Conservation (phyloP, 2,329 filamentous ascomycete species). For the Arachnomyces sp. region DNA sequence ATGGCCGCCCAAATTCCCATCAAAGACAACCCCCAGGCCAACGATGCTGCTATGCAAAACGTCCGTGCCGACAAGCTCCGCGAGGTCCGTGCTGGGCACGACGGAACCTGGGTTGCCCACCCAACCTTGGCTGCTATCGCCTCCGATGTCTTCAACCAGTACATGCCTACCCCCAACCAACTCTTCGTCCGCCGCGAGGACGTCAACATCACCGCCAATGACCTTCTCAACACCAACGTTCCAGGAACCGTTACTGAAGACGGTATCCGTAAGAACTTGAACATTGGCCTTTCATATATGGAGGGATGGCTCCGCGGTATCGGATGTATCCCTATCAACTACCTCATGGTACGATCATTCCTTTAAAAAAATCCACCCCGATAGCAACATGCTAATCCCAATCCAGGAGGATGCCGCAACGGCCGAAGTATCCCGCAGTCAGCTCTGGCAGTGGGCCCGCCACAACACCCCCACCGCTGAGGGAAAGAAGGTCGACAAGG, state of each 20-base stretch:
- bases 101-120: constrained; percentile 96
- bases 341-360: constrained; percentile 60
- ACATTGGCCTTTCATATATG: constrained; percentile 96
- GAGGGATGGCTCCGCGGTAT: constrained; percentile 94
- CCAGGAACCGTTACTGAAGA: constrained; percentile 86
- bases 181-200: constrained; percentile 86
- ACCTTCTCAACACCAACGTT: constrained; percentile 96
- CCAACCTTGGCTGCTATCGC: constrained; percentile 84
- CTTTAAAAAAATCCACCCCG: neutral
- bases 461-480: constrained; percentile 68
- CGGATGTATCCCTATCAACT: constrained; percentile 96
- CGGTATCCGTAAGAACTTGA: constrained; percentile 94
- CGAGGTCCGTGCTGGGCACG: constrained; percentile 89
- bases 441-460: constrained; percentile 93
- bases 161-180: constrained; percentile 99
- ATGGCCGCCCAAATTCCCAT: constrained; percentile 99
- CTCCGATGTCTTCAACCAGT: constrained; percentile 86
- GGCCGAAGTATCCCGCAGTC: constrained; percentile 85
- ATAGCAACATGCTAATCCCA: constrained; percentile 2
- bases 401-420: constrained; percentile 79
- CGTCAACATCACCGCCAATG: constrained; percentile 74
- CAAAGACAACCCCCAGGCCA: constrained; percentile 84
- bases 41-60: constrained; percentile 87
- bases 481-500: constrained; percentile 88
- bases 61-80: constrained; percentile 94